phyloP scores from a whole-genome alignment of 306 rosid genomes.

The Astragalus membranaceus region DNA sequence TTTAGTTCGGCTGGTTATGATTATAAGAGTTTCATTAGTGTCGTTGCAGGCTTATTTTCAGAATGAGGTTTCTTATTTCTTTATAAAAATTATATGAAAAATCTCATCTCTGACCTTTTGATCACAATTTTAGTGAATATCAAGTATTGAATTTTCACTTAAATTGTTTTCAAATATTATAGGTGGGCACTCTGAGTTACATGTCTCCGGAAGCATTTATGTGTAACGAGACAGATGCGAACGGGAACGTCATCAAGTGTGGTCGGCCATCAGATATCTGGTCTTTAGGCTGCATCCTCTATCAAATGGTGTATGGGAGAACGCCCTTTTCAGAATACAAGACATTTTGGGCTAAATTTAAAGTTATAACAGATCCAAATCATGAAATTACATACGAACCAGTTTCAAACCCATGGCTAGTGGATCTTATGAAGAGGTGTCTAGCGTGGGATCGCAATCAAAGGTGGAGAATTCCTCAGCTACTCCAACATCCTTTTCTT shows the following conservation, averaged over 20 bases:
- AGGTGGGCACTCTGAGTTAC: conserved; percentile 95
- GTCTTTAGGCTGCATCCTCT: conserved; percentile 96
- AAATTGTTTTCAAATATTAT: conserved; percentile 10
- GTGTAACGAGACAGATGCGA: conserved; percentile 88
- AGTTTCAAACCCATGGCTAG: conserved; percentile 78
- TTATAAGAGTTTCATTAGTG: background rate
- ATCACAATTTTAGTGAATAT: background rate
- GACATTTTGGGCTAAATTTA: conserved; percentile 93
- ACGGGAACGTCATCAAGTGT: conserved; percentile 82
- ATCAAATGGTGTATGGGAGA: conserved; percentile 95
- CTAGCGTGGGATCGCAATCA: conserved; percentile 87
- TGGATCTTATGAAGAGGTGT: conserved; percentile 91
- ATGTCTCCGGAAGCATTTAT: conserved; percentile 98
- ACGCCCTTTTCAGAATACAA: conserved; percentile 87
- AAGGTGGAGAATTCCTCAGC: conserved; percentile 93
- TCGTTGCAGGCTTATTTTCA: background rate
- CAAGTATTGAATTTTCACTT: background rate
- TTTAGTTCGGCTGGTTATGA: background rate
- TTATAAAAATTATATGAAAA: background rate
- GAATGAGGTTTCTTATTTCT: background rate
- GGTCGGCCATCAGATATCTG: conserved; percentile 95
- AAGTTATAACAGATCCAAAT: conserved; percentile 83
- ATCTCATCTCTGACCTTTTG: background rate
- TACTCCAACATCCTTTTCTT: conserved; percentile 86
- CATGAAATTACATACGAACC: conserved; percentile 64